Base-by-base conservation (phyloP, 2,329 filamentous ascomycete genomes). In the Zasmidium angulare region DNA sequence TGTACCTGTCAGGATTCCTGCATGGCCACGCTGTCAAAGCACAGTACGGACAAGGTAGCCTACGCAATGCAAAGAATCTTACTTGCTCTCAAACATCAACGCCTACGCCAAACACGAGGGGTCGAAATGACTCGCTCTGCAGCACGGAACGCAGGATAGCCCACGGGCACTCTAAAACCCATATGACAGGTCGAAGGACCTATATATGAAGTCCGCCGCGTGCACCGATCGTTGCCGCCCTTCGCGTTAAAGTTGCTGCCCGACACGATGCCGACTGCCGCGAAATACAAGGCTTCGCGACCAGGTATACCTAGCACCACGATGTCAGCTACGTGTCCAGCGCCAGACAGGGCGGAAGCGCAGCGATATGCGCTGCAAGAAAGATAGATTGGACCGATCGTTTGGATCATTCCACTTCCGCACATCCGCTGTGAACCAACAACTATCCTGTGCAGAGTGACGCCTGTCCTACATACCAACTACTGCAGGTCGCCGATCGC, bases 271-370 rank as follows among this genome's bases (percentile, higher is more conserved):
- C 36, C 36, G 36, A 43, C n/a, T 43, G 4, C n/a, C 7, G 7
- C 36, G 36, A 43, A 43, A 43, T 9, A 43, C 36, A 14, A 43
- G 36, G 36, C 36, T 43, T 43, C 26, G 36, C 36, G 36, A 26
- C 53, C 40, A 49, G 53, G 53, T 26, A 48, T 23, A 17, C 19
- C 51, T 23, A 46, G 51, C 22, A 46, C 20, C 10, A 24, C 51
- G 23, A 53, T 22, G 36, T 53, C 21, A 11, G 31, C 51, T 55
- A 48, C 24, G 53, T 55, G 53, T 43, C 14, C 11, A 43, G 22
- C 31, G 29, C 43, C 53, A 55, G 29, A 21, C 47, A 19, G n/a
- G 36, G 23, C 53, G 48, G 40, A 20, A 21, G 29, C 20, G 17
- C 29, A 22, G n/a, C 21, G 21, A 51, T 29, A 31, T 48, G 40